These are phyloP conservation scores for Ogataea haglerorum DNA, from an alignment of 805 yeast genomes.

Conservation along the genomic window DNA sequence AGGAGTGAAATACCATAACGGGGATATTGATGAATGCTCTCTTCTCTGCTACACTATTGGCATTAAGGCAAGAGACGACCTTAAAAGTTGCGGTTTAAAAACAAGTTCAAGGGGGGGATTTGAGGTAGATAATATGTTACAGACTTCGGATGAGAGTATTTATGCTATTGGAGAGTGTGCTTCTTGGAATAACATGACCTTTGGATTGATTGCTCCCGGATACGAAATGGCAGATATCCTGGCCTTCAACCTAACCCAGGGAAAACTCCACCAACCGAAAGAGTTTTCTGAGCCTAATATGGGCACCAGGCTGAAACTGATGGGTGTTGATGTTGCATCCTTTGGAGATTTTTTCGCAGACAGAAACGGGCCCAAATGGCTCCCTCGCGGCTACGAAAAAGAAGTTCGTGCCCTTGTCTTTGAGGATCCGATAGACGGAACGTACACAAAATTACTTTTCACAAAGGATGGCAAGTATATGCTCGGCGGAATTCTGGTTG, in stretches of 20 bases:
- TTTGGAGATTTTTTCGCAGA: slow-evolving; percentile 39
- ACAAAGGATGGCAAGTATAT: slow-evolving; percentile 35
- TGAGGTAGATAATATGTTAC: slow-evolving; percentile 27
- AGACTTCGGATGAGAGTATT: slow-evolving; percentile 28
- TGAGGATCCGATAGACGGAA: slow-evolving; percentile 35
- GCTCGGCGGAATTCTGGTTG: slow-evolving; percentile 38
- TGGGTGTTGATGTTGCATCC: slow-evolving; percentile 39
- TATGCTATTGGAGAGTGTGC: slow-evolving; percentile 39
- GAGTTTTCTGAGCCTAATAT: slow-evolving; percentile 34
- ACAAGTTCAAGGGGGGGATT: slow-evolving; percentile 31
- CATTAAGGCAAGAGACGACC: slow-evolving; percentile 35
- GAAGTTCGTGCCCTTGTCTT: slow-evolving; percentile 28
- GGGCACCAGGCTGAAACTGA: slow-evolving; percentile 35
- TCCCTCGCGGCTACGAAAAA: slow-evolving; percentile 27
- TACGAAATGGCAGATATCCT: slow-evolving; percentile 38
- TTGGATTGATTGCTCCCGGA: slow-evolving; percentile 39
- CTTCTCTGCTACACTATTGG: slow-evolving; percentile 36
- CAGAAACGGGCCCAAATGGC: slow-evolving; percentile 33
- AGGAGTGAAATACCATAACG: slow-evolving; percentile 29
- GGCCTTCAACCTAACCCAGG: slow-evolving; percentile 36
- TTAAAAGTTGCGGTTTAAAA: slow-evolving; percentile 27
- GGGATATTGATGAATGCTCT: slow-evolving; percentile 31
- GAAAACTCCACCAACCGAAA: slow-evolving; percentile 29
- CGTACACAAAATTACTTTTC: slow-evolving; percentile 33
- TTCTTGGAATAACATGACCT: slow-evolving; percentile 35